These are phyloP conservation scores for Albifimbria verrucaria DNA, from an alignment of 2,329 filamentous ascomycete species.

Conservation along the genomic window DNA sequence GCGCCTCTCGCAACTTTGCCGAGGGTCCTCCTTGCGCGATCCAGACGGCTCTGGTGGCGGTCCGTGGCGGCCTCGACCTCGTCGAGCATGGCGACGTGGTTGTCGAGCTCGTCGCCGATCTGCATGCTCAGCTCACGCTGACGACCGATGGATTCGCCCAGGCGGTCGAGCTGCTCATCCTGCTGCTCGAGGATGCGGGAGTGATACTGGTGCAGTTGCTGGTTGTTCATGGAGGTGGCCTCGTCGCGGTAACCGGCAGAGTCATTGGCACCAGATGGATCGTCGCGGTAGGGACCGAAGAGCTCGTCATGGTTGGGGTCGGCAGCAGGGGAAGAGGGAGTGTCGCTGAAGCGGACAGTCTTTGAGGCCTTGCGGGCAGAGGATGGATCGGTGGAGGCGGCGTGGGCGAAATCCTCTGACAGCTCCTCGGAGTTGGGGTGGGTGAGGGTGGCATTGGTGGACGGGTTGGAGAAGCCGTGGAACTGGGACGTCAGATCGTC, in stretches of 20 bases:
- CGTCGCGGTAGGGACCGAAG: constrained; percentile 65
- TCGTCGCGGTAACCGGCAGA: constrained; percentile 57
- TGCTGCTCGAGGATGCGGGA: constrained; percentile 78
- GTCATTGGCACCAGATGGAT: constrained; percentile 50
- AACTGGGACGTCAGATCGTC: constrained; percentile 78
- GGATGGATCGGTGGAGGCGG: constrained; percentile 39
- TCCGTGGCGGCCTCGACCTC: constrained; percentile 83
- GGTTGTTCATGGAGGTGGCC: constrained; percentile 64
- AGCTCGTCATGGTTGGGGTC: constrained; percentile 39
- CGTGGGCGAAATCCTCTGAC: constrained; percentile 61
- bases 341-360: constrained; percentile 83
- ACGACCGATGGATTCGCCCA: constrained; percentile 82
- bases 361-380: constrained; percentile 46
- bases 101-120: constrained; percentile 93
- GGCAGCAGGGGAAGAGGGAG: constrained; percentile 35
- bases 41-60: constrained; percentile 71
- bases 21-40: constrained; percentile 70
- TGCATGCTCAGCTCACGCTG: constrained; percentile 92
- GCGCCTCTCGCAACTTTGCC: constrained; percentile 70
- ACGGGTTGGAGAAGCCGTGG: constrained; percentile 57
- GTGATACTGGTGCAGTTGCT: constrained; percentile 86
- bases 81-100: constrained; percentile 83
- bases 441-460: constrained; percentile 48
- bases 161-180: constrained; percentile 84
- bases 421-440: constrained; percentile 64